Conservation (phyloP, 1,284 basidiomycete genomes). For the Cryptococcus deneoformans region DNA sequence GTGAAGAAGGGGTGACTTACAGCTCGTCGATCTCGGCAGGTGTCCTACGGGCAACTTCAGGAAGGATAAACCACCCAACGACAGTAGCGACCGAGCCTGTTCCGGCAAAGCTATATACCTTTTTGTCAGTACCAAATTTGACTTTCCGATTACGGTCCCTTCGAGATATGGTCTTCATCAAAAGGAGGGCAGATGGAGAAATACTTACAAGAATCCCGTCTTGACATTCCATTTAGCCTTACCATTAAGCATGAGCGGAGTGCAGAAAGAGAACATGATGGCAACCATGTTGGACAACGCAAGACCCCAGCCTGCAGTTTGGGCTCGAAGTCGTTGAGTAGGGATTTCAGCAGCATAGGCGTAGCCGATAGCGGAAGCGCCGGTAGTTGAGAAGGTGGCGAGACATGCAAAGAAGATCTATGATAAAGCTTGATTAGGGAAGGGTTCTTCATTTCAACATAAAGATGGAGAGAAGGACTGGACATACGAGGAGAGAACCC, state of each 20-base stretch:
- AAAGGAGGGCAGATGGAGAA: not conserved
- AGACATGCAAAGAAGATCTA: slow-evolving; percentile 23
- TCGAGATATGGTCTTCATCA: not conserved
- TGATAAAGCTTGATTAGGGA: not conserved
- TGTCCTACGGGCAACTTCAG: slow-evolving; percentile 24
- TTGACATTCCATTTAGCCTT: slow-evolving; percentile 17
- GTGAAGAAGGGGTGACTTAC: slow-evolving; percentile 1
- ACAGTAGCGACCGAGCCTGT: slow-evolving; percentile 19
- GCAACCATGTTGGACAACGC: slow-evolving; percentile 18
- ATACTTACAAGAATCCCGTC: slow-evolving; percentile 21
- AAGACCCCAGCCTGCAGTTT: slow-evolving; percentile 22
- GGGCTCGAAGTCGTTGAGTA: slow-evolving; percentile 22
- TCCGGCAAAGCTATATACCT: slow-evolving; percentile 14
- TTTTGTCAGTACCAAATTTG: not conserved
- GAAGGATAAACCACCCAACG: slow-evolving; percentile 29
- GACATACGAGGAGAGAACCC: slow-evolving; percentile 21
- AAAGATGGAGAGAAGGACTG: not conserved
- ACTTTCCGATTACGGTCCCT: too few species aligned
- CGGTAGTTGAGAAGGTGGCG: slow-evolving; percentile 24
- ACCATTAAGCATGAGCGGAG: slow-evolving; percentile 14
- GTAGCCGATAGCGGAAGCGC: slow-evolving; percentile 22
- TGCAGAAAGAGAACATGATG: slow-evolving; percentile 22
- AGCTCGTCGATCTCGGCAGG: slow-evolving; percentile 29
- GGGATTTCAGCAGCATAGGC: slow-evolving; percentile 26
- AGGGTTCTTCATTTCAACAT: not conserved